Base-by-base conservation (phyloP, 495 filamentous ascomycete genomes). In the Aspergillus indologenus region DNA sequence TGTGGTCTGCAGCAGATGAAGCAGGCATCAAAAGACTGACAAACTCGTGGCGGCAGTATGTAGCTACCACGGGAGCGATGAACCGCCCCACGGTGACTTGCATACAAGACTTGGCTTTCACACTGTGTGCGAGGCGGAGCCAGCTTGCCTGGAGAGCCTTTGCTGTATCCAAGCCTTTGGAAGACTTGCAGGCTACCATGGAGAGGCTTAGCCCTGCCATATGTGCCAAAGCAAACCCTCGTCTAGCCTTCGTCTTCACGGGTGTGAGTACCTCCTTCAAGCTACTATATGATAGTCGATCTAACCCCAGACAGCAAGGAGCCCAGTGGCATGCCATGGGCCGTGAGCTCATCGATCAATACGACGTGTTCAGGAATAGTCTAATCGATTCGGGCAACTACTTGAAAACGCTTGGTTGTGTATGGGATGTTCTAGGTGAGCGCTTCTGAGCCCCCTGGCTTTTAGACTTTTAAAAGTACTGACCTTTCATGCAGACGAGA, bases 241-340 rank as follows among this genome's bases (percentile, higher is more conserved):
- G 19, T 18, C 23, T 51, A 9, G 48, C 23, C 8, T 51, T 51
- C 18, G 23, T 31, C 14, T 51, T 51, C 15, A 51, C 23, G 8
- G 48, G 48, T 9, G 48, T 51, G 31, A 51, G 48, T 18, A 31
- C 24, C 12, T 18, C 15, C 1, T 8, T 12, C 15, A 21, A 50
- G 14, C 1, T 12, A 6, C 1, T 23, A 18, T 14, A 15, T 40
- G 34, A 7, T 2, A 40, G 7, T 5, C 26, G 9, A 29, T n/a
- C 48, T 51, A 14, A 51, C 23, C 1, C 18, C 29, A 9, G 5
- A 12, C 23, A 51, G 48, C 48, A 51, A 51, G 48, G 48, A 31
- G 48, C 48, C 17, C 48, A 51, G 23, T 51, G 48, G 48, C 23
- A 51, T 11, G 48, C 48, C 5, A 51, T 51, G 48, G 48, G 48